Evolutionary conservation across 1,139 yeast genomes (phyloP).

Genomic region (Casaregolazyma suthepensis): DNA sequence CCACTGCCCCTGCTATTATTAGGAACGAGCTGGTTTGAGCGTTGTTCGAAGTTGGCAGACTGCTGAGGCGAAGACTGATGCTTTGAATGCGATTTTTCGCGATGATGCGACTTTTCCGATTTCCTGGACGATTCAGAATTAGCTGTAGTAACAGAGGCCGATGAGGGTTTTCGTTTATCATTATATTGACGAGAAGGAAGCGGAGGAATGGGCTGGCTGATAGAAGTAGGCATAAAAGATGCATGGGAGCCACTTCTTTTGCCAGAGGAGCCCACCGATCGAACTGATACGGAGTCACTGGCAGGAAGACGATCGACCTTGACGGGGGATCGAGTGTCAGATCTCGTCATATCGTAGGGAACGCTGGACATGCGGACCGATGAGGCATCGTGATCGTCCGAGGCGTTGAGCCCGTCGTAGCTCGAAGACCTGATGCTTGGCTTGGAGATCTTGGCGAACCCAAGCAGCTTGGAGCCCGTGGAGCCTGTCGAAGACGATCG

Average conservation of each 20-base stretch:
- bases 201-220: conserved; percentile 27
- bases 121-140: not conserved
- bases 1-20: not conserved
- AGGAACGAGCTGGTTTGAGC: not conserved
- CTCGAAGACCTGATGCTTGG: conserved; percentile 6
- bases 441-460: conserved; percentile 4
- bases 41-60: not conserved
- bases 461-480: conserved; percentile 3
- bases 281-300: conserved; percentile 1
- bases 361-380: conserved; percentile 8
- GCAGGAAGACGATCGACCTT: conserved; percentile 25
- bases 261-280: not conserved
- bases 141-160: not conserved
- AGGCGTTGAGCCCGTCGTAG: not conserved
- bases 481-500: conserved; percentile 9
- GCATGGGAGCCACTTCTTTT: conserved; percentile 8
- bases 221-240: conserved; percentile 21
- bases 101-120: not conserved
- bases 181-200: conserved; percentile 18
- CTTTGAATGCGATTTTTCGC: not conserved
- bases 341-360: conserved; percentile 25
- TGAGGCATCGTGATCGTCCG: not conserved
- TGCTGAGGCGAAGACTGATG: not conserved
- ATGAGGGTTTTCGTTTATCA: conserved; percentile 9
- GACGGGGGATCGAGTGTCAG: conserved; percentile 24